A percentile compares a stretch with the other conserved stretches of the same genome.
phyloP scores from a whole-genome alignment of 192 early-diverging fungal genomes.

The Backusella tarrabulga region DNA sequence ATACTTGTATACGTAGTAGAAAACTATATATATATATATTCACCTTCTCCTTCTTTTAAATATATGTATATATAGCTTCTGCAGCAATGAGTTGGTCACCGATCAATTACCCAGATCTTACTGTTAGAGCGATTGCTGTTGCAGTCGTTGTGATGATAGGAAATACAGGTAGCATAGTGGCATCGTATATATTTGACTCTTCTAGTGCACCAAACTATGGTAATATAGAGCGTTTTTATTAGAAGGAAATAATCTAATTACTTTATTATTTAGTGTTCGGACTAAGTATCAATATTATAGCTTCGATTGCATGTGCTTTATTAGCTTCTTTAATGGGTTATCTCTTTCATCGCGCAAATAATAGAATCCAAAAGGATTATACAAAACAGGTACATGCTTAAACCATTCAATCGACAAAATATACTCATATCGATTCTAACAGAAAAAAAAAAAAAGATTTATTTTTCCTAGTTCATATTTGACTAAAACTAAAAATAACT shows the following conservation, averaged over 20 bases:
- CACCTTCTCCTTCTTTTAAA: background rate
- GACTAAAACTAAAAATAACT: background rate
- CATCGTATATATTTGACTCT: constrained; percentile 25
- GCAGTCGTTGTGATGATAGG: constrained; percentile 27
- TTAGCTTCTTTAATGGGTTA: background rate
- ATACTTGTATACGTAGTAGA: background rate
- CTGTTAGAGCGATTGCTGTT: constrained; percentile 18
- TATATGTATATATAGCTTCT: background rate
- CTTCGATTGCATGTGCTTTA: background rate
- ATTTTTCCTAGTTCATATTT: background rate
- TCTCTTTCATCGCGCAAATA: background rate
- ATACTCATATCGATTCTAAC: background rate
- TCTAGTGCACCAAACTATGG: constrained; percentile 15
- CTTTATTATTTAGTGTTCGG: background rate
- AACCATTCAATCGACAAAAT: background rate
- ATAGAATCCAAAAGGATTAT: background rate
- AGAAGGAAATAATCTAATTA: background rate
- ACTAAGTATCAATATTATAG: background rate
- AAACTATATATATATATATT: background rate
- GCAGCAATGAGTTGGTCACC: constrained; percentile 24
- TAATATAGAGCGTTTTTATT: background rate
- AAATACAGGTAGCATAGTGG: constrained; percentile 22
- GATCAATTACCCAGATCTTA: constrained; percentile 19
- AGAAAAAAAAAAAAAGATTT: background rate
- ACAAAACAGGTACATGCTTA: background rate